Evolutionary conservation across 192 early-diverging fungal genomes (phyloP).

Genomic region (Endogone sp.): DNA sequence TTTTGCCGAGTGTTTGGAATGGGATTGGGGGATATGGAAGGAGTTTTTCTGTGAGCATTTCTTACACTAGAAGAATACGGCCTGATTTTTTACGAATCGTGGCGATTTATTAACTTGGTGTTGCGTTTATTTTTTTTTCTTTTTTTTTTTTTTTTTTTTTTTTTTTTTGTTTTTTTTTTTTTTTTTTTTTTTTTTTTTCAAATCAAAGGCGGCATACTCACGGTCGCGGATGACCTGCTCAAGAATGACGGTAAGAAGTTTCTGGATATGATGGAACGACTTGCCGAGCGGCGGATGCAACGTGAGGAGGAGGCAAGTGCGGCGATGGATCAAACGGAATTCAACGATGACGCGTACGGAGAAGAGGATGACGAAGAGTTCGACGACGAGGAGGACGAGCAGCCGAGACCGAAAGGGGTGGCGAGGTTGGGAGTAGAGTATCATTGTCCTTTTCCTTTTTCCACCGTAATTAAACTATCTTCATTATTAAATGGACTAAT

Average conservation of each 20-base stretch:
- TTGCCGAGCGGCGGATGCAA: conserved; percentile 87
- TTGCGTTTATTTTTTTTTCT: neutral
- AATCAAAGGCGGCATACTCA: conserved; percentile 50
- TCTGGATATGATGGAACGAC: conserved; percentile 93
- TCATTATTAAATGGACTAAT: neutral
- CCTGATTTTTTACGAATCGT: too few species aligned
- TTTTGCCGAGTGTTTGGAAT: too few species aligned
- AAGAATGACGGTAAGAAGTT: conserved; percentile 95
- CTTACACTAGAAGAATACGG: too few species aligned
- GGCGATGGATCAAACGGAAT: conserved; percentile 31
- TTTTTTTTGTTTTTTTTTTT: neutral
- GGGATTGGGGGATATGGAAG: too few species aligned
- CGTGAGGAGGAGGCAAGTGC: conserved; percentile 56
- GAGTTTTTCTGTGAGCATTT: too few species aligned
- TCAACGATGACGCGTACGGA: conserved; percentile 45
- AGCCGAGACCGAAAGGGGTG: conserved; percentile 25
- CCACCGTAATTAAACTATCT: conserved; percentile 1
- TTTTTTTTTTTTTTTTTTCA: neutral
- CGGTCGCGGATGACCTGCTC: conserved; percentile 84
- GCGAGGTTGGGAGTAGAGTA: conserved; percentile 4
- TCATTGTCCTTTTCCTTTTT: neutral
- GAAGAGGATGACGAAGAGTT: conserved; percentile 62
- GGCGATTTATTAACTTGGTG: too few species aligned
- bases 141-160: neutral
- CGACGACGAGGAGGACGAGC: conserved; percentile 51